These are phyloP conservation scores for Sungouiozyma intestinalis DNA, from an alignment of 805 yeast genomes.

Conservation along the genomic window DNA sequence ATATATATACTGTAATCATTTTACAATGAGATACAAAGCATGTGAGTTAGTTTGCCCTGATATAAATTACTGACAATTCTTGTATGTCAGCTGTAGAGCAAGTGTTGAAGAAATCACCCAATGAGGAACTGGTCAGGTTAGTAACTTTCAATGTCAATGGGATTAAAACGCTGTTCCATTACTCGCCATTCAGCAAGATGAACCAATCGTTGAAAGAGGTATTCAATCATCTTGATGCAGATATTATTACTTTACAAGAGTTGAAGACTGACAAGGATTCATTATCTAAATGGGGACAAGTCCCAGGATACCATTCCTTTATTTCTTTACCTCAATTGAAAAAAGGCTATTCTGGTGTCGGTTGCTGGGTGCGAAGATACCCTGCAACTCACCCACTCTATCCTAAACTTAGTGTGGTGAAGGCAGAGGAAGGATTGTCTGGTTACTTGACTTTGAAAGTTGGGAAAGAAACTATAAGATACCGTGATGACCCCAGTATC, in stretches of 20 bases:
- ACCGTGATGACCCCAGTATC: constrained; percentile 13
- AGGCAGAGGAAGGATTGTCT: constrained; percentile 88
- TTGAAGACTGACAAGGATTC: constrained; percentile 50
- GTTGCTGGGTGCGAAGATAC: constrained; percentile 58
- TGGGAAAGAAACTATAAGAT: constrained; percentile 7
- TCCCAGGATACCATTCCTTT: constrained; percentile 51
- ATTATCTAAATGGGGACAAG: constrained; percentile 37
- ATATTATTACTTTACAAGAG: constrained; percentile 81
- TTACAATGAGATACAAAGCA: too few relatives aligned
- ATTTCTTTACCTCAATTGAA: constrained; percentile 56
- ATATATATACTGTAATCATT: too few relatives aligned
- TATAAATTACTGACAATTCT: too few relatives aligned
- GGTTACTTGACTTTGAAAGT: constrained; percentile 37
- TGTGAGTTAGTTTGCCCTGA: too few relatives aligned
- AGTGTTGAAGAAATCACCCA: background rate
- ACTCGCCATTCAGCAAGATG: constrained; percentile 69
- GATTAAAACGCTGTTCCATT: constrained; percentile 63
- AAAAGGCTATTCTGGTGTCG: constrained; percentile 90
- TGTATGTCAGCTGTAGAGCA: too few relatives aligned
- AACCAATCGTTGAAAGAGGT: constrained; percentile 28
- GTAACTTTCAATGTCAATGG: constrained; percentile 83
- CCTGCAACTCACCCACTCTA: constrained; percentile 32
- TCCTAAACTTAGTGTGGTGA: constrained; percentile 41
- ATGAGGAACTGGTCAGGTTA: constrained; percentile 9
- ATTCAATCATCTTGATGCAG: constrained; percentile 51